Percentiles rank a stretch among this genome's conserved stretches.
phyloP scores from a whole-genome alignment of 345 rosid species.

The Fremontodendron californicum region DNA sequence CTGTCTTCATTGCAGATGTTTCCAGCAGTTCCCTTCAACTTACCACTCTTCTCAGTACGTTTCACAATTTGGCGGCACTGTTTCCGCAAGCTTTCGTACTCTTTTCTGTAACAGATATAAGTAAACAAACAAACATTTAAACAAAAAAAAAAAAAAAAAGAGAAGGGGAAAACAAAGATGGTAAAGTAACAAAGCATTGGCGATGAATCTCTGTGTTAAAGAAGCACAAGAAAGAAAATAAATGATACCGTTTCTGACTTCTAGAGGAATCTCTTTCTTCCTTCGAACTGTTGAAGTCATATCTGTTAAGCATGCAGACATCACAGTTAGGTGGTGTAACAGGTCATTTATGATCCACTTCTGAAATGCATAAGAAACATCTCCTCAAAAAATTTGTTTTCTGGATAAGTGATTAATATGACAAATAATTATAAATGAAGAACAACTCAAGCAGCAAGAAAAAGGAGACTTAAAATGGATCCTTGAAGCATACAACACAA shows the following conservation, averaged over 20 bases:
- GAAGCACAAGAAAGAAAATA: not conserved
- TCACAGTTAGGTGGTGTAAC: not conserved
- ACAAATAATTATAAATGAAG: not conserved
- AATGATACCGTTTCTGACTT: constrained; percentile 54
- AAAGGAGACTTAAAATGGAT: not conserved
- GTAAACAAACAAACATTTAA: constrained; percentile 12
- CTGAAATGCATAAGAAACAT: not conserved
- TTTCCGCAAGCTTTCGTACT: constrained; percentile 60
- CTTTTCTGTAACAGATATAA: constrained; percentile 45
- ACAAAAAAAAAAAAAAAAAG: not conserved
- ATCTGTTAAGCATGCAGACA: constrained; percentile 37
- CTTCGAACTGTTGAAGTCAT: constrained; percentile 56
- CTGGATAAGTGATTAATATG: not conserved
- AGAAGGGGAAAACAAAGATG: not conserved
- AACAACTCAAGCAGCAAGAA: constrained; percentile 5
- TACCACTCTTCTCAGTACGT: constrained; percentile 35
- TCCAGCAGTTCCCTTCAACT: constrained; percentile 38
- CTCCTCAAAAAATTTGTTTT: not conserved
- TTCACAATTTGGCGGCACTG: constrained; percentile 46
- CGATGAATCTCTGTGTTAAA: not conserved
- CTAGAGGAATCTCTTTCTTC: constrained; percentile 58
- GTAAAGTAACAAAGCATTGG: not conserved
- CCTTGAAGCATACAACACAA: not conserved
- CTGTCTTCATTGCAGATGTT: constrained; percentile 36
- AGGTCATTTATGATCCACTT: not conserved